Conservation (phyloP, 257 asterid species). For the Solanum chmielewskii region DNA sequence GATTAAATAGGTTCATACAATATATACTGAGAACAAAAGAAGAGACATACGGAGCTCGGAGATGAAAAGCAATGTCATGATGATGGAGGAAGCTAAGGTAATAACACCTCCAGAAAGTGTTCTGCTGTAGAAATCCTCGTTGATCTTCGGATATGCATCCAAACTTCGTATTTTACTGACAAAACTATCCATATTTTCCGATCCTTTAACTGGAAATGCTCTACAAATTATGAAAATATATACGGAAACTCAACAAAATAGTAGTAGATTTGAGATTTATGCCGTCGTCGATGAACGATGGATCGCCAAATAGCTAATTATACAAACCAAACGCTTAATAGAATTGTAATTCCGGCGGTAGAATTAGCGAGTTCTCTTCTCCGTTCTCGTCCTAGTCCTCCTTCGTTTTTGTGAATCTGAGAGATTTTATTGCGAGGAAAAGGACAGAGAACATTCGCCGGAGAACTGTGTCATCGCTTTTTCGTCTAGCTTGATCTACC, state of each 20-base stretch:
- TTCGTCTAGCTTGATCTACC: neutral
- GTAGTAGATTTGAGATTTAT: neutral
- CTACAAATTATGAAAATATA: neutral
- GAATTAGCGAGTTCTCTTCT: neutral
- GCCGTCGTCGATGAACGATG: constrained; percentile 12
- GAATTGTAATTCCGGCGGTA: neutral
- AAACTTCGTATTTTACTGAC: constrained; percentile 58
- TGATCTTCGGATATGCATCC: constrained; percentile 95
- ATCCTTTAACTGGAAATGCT: neutral
- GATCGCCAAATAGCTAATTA: neutral
- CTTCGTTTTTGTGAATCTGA: constrained; percentile 5
- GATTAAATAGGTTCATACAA: neutral
- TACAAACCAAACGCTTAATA: neutral
- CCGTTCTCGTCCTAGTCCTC: neutral
- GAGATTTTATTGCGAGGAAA: neutral
- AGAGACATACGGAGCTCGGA: constrained; percentile 84
- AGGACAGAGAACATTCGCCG: constrained; percentile 21
- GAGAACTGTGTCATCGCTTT: constrained; percentile 3
- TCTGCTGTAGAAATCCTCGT: constrained; percentile 96
- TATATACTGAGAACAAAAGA: neutral
- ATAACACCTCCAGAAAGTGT: constrained; percentile 90
- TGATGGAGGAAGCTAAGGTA: constrained; percentile 69
- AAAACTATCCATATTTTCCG: constrained; percentile 48
- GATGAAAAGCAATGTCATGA: constrained; percentile 82
- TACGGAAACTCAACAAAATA: neutral